A percentile compares a stretch with the other conserved stretches of the same genome.
Conservation (phyloP, 139 green algal genomes). For the Chlamydomonas sp. region DNA sequence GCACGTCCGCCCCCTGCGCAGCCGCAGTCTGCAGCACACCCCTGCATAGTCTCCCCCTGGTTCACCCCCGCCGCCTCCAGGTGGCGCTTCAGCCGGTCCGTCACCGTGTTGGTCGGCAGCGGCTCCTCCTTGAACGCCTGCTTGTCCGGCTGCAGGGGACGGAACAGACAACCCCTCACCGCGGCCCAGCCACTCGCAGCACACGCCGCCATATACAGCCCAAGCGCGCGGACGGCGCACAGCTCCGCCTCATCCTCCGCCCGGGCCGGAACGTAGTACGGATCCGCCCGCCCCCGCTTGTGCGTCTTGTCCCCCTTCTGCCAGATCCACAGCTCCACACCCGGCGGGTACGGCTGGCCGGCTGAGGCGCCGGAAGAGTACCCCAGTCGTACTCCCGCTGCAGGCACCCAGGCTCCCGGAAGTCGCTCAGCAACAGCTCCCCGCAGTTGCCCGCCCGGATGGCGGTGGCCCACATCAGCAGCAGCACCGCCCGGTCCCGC, state of each 20-base stretch:
- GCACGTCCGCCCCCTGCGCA: not conserved
- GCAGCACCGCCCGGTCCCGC: constrained; percentile 2
- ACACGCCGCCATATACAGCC: not conserved
- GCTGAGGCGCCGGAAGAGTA: not conserved
- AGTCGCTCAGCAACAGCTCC: not conserved
- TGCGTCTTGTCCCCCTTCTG: too few relatives aligned
- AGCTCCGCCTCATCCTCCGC: not conserved
- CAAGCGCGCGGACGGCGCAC: not conserved
- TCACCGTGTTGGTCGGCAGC: not conserved
- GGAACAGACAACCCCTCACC: not conserved
- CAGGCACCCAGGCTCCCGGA: not conserved
- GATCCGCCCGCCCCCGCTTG: too few relatives aligned
- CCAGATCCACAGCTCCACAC: too few relatives aligned
- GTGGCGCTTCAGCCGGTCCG: not conserved
- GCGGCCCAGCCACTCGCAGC: not conserved
- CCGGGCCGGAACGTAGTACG: too few relatives aligned
- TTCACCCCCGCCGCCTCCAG: not conserved
- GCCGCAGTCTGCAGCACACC: not conserved
- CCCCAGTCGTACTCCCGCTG: not conserved
- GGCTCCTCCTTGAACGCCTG: not conserved
- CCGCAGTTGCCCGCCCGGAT: not conserved
- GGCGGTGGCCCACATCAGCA: not conserved
- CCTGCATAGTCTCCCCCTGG: not conserved
- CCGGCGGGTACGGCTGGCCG: not conserved
- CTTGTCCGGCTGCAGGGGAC: not conserved